Evolutionary conservation across 257 asterid genomes (phyloP).

Genomic region (Galeopsis tetrahit): DNA sequence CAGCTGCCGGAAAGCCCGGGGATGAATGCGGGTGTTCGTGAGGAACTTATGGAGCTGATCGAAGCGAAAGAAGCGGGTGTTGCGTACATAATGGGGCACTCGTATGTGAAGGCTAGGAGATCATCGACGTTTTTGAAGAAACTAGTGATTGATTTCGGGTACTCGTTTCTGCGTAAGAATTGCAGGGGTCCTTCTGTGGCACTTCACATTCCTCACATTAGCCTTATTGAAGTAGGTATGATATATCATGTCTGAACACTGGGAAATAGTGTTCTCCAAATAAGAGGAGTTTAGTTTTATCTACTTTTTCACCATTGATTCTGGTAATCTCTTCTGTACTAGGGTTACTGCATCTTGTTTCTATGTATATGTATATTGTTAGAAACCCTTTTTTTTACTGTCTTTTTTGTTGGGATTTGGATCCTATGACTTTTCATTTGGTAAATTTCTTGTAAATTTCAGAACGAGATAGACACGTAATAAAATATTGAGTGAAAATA

Average conservation of each 20-base stretch:
- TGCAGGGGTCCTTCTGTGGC: conserved; percentile 96
- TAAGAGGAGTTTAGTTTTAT: neutral
- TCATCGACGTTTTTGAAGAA: conserved; percentile 76
- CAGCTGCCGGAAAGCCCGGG: conserved; percentile 59
- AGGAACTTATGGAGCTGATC: conserved; percentile 78
- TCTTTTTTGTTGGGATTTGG: too few relatives aligned
- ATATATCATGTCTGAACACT: conserved; percentile 70
- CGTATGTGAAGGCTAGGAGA: conserved; percentile 83
- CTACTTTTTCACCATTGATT: neutral
- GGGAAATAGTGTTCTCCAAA: conserved; percentile 3
- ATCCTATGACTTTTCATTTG: too few relatives aligned
- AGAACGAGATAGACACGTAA: too few relatives aligned
- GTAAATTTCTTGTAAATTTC: too few relatives aligned
- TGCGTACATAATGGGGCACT: conserved; percentile 93
- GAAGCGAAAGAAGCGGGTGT: conserved; percentile 94
- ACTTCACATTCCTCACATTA: conserved; percentile 89
- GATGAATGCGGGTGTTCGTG: conserved; percentile 70
- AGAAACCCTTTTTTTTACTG: neutral
- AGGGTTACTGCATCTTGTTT: neutral
- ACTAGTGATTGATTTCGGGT: conserved; percentile 80
- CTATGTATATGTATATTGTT: neutral
- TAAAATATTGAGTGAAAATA: too few relatives aligned
- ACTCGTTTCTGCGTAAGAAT: conserved; percentile 88
- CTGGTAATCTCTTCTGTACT: neutral
- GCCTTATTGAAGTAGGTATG: conserved; percentile 97